Percentiles rank a stretch among this genome's conserved stretches.
Evolutionary conservation across 1,139 yeast genomes (phyloP).

Genomic region (Komagataea norvegica): DNA sequence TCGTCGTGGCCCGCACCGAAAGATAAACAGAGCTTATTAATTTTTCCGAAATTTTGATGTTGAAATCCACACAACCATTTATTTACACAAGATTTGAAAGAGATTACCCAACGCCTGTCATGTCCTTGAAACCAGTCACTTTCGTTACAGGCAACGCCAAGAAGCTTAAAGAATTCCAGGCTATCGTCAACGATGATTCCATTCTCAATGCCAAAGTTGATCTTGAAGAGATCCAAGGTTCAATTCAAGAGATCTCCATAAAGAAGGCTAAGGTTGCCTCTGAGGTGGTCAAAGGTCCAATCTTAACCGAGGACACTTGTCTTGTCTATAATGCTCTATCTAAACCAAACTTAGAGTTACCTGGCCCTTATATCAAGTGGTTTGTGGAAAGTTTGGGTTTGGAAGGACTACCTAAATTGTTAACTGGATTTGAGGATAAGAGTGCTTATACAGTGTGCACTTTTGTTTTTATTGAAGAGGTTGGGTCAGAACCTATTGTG

Average conservation of each 20-base stretch:
- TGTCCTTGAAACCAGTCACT: constrained; percentile 34
- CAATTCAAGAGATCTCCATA: constrained; percentile 73
- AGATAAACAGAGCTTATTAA: not conserved
- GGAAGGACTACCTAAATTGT: constrained; percentile 69
- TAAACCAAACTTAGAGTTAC: constrained; percentile 48
- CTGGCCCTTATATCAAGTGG: constrained; percentile 95
- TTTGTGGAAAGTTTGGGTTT: constrained; percentile 70
- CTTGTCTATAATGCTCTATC: constrained; percentile 77
- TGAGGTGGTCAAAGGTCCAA: constrained; percentile 57
- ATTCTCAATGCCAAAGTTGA: constrained; percentile 65
- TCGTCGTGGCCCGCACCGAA: not conserved
- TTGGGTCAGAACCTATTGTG: constrained; percentile 61
- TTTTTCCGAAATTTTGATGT: not conserved
- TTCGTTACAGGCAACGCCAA: constrained; percentile 88
- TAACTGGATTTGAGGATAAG: constrained; percentile 77
- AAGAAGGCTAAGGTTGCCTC: constrained; percentile 84
- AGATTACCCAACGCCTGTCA: too few species aligned
- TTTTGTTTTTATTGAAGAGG: constrained; percentile 85
- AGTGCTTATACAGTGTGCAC: constrained; percentile 88
- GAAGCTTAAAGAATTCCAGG: constrained; percentile 78
- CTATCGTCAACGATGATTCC: constrained; percentile 50
- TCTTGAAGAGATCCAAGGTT: constrained; percentile 86
- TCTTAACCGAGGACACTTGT: constrained; percentile 92
- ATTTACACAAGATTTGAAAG: too few species aligned
- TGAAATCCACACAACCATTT: not conserved